These are phyloP conservation scores for Actinomortierella wolfii DNA, from an alignment of 371 early-diverging fungal species.

Conservation along the genomic window DNA sequence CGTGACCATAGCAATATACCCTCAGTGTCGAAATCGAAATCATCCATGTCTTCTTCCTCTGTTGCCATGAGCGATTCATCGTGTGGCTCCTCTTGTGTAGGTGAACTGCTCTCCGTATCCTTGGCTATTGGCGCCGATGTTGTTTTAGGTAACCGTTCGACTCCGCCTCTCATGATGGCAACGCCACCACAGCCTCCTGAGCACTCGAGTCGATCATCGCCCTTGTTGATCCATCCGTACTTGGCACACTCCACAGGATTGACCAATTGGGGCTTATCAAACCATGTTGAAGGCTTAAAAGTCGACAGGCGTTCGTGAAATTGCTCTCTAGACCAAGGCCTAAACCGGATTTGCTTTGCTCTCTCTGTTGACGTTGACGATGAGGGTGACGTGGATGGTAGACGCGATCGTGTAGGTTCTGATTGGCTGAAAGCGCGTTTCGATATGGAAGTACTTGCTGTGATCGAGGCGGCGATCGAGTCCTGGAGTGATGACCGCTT, in stretches of 20 bases:
- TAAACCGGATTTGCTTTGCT: constrained; percentile 14
- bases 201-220: constrained; percentile 45
- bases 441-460: constrained; percentile 15
- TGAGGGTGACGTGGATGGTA: background rate
- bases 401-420: background rate
- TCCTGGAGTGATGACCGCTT: constrained; percentile 30
- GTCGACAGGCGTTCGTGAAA: constrained; percentile 47
- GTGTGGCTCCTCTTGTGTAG: background rate
- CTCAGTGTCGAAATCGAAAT: constrained; percentile 20
- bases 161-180: constrained; percentile 15
- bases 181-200: constrained; percentile 42
- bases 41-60: constrained; percentile 4
- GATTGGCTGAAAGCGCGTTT: background rate
- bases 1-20: constrained; percentile 5
- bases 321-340: constrained; percentile 43
- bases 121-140: no score
- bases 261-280: constrained; percentile 46
- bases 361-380: background rate
- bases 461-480: constrained; percentile 42
- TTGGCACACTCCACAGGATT: constrained; percentile 48
- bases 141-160: no score
- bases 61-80: background rate
- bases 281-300: constrained; percentile 49
- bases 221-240: constrained; percentile 48
- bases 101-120: no score